A percentile compares a stretch with the other conserved stretches of the same genome.
Evolutionary conservation across 148 eudicot species (phyloP).

Genomic region (Vaccinium macrocarpon): DNA sequence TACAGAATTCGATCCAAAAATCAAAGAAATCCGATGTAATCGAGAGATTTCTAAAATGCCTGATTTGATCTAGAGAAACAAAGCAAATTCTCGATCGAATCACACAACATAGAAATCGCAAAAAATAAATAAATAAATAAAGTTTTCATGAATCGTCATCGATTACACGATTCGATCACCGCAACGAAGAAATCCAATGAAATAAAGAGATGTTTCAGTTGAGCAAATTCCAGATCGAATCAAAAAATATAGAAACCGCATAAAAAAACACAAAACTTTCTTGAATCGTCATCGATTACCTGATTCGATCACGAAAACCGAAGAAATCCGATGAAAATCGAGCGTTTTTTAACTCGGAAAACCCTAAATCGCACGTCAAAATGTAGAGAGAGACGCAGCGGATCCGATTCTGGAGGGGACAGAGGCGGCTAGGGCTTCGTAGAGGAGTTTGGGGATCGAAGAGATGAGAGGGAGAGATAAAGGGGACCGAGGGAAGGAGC

Average conservation of each 20-base stretch:
- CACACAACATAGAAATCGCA: not conserved
- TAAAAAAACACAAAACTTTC: not conserved
- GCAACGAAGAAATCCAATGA: not conserved
- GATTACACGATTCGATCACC: not conserved
- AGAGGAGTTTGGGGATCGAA: not conserved
- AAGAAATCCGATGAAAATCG: not conserved
- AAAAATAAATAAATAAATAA: no score
- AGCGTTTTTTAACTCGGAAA: not conserved
- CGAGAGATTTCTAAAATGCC: no score
- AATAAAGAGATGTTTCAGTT: not conserved
- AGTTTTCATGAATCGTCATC: not conserved
- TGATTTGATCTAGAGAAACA: no score
- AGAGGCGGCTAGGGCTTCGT: constrained; percentile 3
- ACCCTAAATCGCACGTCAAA: not conserved
- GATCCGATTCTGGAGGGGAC: not conserved
- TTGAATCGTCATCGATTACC: not conserved
- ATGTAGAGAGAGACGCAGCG: not conserved
- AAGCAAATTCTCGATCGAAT: not conserved
- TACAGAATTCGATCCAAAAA: not conserved
- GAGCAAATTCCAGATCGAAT: not conserved
- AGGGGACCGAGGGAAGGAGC: not conserved
- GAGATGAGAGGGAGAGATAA: not conserved
- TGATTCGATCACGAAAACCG: not conserved
- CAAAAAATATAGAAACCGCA: not conserved
- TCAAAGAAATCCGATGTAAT: no score